These are phyloP conservation scores for Paracorniculantispora psalliotae DNA, from an alignment of 2,329 filamentous ascomycete genomes.

Conservation along the genomic window DNA sequence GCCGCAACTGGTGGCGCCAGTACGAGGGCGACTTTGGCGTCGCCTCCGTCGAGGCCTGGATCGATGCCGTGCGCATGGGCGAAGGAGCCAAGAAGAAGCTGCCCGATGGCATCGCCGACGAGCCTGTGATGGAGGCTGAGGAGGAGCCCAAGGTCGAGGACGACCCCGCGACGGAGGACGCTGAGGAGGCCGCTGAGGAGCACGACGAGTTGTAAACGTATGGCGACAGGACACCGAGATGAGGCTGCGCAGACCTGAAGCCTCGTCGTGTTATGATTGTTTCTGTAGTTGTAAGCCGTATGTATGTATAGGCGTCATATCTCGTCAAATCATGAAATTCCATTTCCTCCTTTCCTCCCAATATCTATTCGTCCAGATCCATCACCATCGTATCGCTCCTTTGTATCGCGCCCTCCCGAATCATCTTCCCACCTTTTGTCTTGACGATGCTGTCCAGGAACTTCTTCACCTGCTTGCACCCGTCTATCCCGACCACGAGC, in stretches of 20 bases:
- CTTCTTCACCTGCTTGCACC: conserved; percentile 77
- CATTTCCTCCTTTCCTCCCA: background rate
- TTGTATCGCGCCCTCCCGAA: conserved; percentile 50
- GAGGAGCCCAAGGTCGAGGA: conserved; percentile 19
- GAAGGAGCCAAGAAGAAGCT: conserved; percentile 77
- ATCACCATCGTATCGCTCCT: conserved; percentile 45
- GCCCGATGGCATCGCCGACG: conserved; percentile 55
- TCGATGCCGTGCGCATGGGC: conserved; percentile 86
- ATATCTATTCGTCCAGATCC: conserved; percentile 37
- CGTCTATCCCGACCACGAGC: conserved; percentile 87
- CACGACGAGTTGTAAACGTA: conserved; percentile 47
- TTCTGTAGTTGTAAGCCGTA: background rate
- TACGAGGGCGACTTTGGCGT: conserved; percentile 59
- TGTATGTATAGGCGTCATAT: conserved; percentile 5
- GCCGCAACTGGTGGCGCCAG: conserved; percentile 78
- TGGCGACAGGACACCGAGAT: background rate
- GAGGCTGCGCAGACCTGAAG: background rate
- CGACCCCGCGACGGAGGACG: conserved; percentile 15
- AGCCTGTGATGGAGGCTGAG: conserved; percentile 21
- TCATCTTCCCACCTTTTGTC: conserved; percentile 60
- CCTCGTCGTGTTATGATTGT: background rate
- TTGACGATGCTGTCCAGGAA: conserved; percentile 78
- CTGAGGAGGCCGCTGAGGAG: conserved; percentile 6
- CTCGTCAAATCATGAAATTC: conserved; percentile 5
- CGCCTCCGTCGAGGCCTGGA: conserved; percentile 71